Evolutionary conservation across 768 basidiomycete genomes (phyloP).

Genomic region (Coprinopsis cinerea): DNA sequence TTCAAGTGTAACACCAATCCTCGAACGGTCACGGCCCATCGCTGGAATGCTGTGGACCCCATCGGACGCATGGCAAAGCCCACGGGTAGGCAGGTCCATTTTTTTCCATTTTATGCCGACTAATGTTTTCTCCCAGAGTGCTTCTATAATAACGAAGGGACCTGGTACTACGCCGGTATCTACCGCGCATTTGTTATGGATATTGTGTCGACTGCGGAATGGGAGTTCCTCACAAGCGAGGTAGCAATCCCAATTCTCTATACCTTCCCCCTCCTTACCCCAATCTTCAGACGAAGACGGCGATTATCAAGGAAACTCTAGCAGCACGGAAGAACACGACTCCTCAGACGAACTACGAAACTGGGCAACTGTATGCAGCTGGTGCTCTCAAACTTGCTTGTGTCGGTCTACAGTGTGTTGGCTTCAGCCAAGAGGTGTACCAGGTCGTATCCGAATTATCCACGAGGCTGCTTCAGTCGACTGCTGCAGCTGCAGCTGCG

Average conservation of each 20-base stretch:
- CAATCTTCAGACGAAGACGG: slow-evolving; percentile 48
- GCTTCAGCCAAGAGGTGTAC: slow-evolving; percentile 3
- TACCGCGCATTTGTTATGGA: slow-evolving; percentile 65
- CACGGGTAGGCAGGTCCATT: slow-evolving; percentile 38
- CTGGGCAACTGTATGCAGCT: too few relatives aligned
- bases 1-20: slow-evolving; percentile 81
- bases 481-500: neutral
- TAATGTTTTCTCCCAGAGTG: slow-evolving; percentile 39
- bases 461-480: neutral
- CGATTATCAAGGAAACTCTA: slow-evolving; percentile 68
- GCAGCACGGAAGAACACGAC: slow-evolving; percentile 32
- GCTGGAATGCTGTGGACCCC: slow-evolving; percentile 65
- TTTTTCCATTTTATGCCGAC: neutral
- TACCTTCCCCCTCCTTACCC: slow-evolving; percentile 8
- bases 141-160: slow-evolving; percentile 74
- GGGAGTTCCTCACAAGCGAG: too few relatives aligned
- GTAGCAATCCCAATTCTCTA: slow-evolving; percentile 28
- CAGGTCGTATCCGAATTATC: neutral
- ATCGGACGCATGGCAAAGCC: slow-evolving; percentile 52
- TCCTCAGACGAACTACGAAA: too few relatives aligned
- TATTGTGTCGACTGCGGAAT: slow-evolving; percentile 63
- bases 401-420: slow-evolving; percentile 2
- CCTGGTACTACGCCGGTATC: slow-evolving; percentile 81
- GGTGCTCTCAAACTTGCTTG: too few relatives aligned
- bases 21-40: slow-evolving; percentile 68